Base-by-base conservation (phyloP, 352 stramenopile species). In the Globisporangium nunn region DNA sequence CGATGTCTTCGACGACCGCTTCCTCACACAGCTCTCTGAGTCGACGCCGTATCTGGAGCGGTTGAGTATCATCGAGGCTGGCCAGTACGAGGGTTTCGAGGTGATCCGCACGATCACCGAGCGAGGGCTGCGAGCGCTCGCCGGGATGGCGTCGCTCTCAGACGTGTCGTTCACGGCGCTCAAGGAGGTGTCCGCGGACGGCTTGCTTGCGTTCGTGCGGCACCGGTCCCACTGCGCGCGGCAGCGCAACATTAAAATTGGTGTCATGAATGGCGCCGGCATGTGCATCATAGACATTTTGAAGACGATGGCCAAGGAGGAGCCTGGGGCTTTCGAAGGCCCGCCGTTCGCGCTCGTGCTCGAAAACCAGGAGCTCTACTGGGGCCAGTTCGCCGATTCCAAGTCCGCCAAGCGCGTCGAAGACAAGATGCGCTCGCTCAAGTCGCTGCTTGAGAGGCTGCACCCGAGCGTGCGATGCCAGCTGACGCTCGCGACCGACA, bases 191-290 rank as follows among this genome's bases (percentile, higher is more conserved):
- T 55, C 60, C 5, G 59, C 62, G 1, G 54, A 59, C 33, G 66
- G 61, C 12, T 35, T 73, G 1, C 62, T 72, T 15, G 49, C 64
- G 10, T 71, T 79, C n/a, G 60, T 77, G n/a, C 51, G 59, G 30
- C 8, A 50, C 4, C 58, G 59, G 23, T 53, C 66, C 17, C 56
- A 62, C 6, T 70, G 59, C 28, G 59, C 73, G 7, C 62, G 69
- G 30, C 71, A 79, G 30, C 71, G 71, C 30, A 77, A 79, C 44
- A 47, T 77, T 43, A 79, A 77, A 18, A 65, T 79, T 41, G 71
- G 71, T 28, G 35, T 79, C 14, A 58, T 79, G 56, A 59, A 60
- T 15, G 58, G 63, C 30, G 65, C 77, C 18, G 63, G 68, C 29
- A 63, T 63, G 40, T 64, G 66, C 28, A 64, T 79, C 10, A 31